phyloP scores from a whole-genome alignment of 129 eudicot species.

The Flaveria brownii region DNA sequence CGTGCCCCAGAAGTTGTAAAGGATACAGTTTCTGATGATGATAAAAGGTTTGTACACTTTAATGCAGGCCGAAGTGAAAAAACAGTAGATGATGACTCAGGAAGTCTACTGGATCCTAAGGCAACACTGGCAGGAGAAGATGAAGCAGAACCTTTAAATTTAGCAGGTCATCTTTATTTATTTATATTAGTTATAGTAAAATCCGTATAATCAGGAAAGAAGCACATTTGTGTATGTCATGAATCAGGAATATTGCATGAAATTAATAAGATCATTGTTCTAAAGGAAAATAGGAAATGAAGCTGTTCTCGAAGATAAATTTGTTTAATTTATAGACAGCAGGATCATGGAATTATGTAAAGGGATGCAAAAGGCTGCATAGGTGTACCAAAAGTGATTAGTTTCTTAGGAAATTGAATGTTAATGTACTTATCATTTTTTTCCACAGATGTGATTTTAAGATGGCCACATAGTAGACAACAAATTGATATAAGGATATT shows the following conservation, averaged over 20 bases:
- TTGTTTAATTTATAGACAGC: not conserved
- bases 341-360: conserved; percentile 4
- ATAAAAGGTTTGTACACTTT: conserved; percentile 19
- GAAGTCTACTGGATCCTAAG: conserved; percentile 26
- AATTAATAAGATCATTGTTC: conserved; percentile 4
- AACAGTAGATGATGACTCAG: conserved; percentile 25
- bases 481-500: not conserved
- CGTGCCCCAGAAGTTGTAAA: conserved; percentile 35
- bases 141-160: conserved; percentile 31
- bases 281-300: not conserved
- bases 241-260: not conserved
- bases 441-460: not conserved
- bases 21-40: conserved; percentile 26
- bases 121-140: conserved; percentile 26
- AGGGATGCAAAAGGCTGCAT: not conserved
- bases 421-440: not conserved
- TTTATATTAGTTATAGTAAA: not conserved
- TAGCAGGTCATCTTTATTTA: conserved; percentile 44
- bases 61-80: conserved; percentile 32
- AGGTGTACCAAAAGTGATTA: not conserved
- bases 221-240: not conserved
- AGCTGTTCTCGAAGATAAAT: conserved; percentile 1
- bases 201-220: not conserved
- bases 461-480: conserved; percentile 8
- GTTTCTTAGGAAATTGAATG: not conserved